Percentiles rank a stretch among this genome's conserved stretches.
Conservation (phyloP, 257 asterid genomes). For the Fraxinus cuspidata region DNA sequence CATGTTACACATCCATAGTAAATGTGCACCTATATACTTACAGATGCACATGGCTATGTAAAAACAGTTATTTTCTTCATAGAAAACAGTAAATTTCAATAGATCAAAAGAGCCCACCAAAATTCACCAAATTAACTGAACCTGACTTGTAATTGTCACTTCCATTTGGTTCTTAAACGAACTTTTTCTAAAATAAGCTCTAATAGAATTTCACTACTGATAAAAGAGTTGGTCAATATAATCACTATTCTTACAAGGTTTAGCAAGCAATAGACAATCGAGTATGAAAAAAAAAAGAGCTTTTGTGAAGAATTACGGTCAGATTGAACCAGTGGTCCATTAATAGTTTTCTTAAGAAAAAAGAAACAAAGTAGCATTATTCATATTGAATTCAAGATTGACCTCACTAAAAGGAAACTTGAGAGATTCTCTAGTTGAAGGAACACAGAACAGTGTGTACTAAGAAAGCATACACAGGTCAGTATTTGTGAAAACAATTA, state of each 20-base stretch:
- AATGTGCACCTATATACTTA: not conserved
- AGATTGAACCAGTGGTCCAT: not conserved
- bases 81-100: not conserved
- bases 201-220: not conserved
- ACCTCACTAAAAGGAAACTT: not conserved
- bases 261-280: not conserved
- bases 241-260: not conserved
- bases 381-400: not conserved
- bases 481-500: not conserved
- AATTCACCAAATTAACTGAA: not conserved
- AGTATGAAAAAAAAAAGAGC: not conserved
- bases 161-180: not conserved
- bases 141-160: not conserved
- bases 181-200: not conserved
- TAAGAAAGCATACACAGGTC: too few species aligned
- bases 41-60: not conserved
- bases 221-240: not conserved
- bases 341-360: not conserved
- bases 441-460: not conserved
- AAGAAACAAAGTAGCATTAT: not conserved
- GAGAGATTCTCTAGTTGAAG: not conserved
- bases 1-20: constrained; percentile 1
- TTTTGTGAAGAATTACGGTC: not conserved
- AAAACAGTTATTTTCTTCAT: constrained; percentile 4
- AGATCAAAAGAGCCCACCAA: not conserved